Evolutionary conservation across 805 yeast species (phyloP).

Genomic region (Wickerhamomyces silvicola): DNA sequence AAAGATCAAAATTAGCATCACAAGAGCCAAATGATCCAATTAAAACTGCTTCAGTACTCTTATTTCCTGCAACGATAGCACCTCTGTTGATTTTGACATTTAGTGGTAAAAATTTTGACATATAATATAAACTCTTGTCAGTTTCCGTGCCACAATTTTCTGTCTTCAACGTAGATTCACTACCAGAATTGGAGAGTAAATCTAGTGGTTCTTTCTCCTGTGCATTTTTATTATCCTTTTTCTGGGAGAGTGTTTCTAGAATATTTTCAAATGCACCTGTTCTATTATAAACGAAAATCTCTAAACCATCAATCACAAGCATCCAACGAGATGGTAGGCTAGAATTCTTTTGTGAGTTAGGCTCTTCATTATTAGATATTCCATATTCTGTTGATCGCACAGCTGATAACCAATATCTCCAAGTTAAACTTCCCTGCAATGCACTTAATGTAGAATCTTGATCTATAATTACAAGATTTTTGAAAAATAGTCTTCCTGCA

Average conservation of each 20-base stretch:
- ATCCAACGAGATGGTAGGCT: constrained; percentile 50
- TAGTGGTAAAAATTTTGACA: constrained; percentile 51
- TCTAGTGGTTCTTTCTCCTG: constrained; percentile 12
- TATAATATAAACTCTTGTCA: no score
- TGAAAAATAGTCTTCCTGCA: constrained; percentile 78
- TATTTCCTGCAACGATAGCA: constrained; percentile 75
- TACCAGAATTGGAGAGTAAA: constrained; percentile 6
- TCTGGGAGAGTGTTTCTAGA: constrained; percentile 30
- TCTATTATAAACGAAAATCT: constrained; percentile 77
- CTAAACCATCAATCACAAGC: constrained; percentile 68
- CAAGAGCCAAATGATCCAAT: constrained; percentile 54
- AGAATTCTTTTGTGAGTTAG: constrained; percentile 30
- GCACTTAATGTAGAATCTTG: constrained; percentile 65
- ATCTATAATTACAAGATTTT: constrained; percentile 69
- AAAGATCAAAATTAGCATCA: constrained; percentile 52
- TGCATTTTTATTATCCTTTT: constrained; percentile 7
- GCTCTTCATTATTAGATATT: constrained; percentile 9
- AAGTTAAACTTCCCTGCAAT: constrained; percentile 68
- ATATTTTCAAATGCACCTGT: constrained; percentile 69
- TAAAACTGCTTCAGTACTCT: constrained; percentile 64
- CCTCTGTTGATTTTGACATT: constrained; percentile 55
- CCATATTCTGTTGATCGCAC: constrained; percentile 26
- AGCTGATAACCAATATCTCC: constrained; percentile 81
- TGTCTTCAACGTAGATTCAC: no score
- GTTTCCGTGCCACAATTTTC: no score